A percentile compares a stretch with the other conserved stretches of the same genome.
Conservation (phyloP, 1,139 yeast species). For the Saccharomyces pastorianus region DNA sequence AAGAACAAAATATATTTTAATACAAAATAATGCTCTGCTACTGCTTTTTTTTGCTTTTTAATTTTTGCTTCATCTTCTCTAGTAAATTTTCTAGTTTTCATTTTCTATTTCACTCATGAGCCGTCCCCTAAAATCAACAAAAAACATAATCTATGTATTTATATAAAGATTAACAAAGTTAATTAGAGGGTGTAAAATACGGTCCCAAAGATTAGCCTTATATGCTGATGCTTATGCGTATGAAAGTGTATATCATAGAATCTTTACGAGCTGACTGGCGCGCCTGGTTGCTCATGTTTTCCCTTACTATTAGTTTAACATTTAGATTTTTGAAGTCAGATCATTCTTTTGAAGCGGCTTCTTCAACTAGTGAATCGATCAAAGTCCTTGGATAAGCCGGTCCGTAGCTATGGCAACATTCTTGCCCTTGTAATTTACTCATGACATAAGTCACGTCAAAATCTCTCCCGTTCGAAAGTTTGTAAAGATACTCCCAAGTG, state of each 20-base stretch:
- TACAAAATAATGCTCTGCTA: background rate
- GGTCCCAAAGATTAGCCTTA: too few relatives aligned
- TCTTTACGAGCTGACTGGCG: too few relatives aligned
- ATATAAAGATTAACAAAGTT: background rate
- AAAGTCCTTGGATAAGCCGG: conserved; percentile 3
- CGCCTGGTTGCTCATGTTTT: background rate
- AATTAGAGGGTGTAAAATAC: background rate
- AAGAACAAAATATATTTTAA: background rate
- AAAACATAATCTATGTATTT: background rate
- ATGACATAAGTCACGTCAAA: conserved; percentile 4
- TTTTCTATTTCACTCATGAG: background rate
- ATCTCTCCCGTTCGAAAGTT: conserved; percentile 1
- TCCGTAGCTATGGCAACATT: conserved; percentile 2
- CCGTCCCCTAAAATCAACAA: background rate
- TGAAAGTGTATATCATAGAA: background rate
- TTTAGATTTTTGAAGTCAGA: background rate
- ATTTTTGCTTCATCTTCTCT: background rate
- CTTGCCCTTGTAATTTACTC: conserved; percentile 2
- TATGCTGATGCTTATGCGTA: background rate
- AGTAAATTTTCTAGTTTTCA: background rate
- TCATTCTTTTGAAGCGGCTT: background rate
- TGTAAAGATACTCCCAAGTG: conserved; percentile 5
- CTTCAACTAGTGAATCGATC: background rate
- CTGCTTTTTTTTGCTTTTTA: background rate
- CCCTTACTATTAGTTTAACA: background rate